Conservation (phyloP, 1,284 basidiomycete genomes). For the Sporisorium iseilematis-ciliati region DNA sequence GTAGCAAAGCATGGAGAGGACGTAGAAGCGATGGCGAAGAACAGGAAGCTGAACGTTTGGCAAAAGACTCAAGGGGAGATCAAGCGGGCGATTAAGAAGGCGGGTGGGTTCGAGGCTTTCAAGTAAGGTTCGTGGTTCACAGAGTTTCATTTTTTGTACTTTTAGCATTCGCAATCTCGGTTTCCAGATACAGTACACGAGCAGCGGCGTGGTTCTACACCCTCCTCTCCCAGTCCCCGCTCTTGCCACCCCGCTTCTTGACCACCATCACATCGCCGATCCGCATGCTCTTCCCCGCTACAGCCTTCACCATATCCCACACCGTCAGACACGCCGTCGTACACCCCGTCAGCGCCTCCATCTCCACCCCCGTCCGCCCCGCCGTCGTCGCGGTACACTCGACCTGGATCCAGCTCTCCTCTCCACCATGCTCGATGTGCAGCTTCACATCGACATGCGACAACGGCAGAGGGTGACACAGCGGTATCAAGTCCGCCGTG, state of each 20-base stretch:
- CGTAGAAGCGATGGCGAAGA: slow-evolving; percentile 81
- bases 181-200: neutral
- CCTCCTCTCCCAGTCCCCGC: slow-evolving; percentile 72
- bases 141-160: slow-evolving; percentile 6
- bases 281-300: slow-evolving; percentile 83
- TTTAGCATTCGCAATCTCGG: slow-evolving; percentile 4
- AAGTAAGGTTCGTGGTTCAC: neutral
- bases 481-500: slow-evolving; percentile 77
- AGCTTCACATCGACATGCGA: slow-evolving; percentile 79
- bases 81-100: slow-evolving; percentile 69
- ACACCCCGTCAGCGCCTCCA: slow-evolving; percentile 90
- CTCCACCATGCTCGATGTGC: slow-evolving; percentile 58
- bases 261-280: slow-evolving; percentile 76
- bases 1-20: slow-evolving; percentile 81
- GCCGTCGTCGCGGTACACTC: slow-evolving; percentile 53
- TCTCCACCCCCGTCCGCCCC: slow-evolving; percentile 79
- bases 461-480: slow-evolving; percentile 83
- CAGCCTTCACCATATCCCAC: slow-evolving; percentile 93
- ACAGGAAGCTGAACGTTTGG: slow-evolving; percentile 82
- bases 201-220: neutral
- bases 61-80: slow-evolving; percentile 90
- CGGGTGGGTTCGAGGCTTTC: slow-evolving; percentile 44
- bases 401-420: slow-evolving; percentile 44
- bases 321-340: slow-evolving; percentile 83
- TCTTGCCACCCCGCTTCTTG: slow-evolving; percentile 80